Evolutionary conservation across 2,329 filamentous ascomycete species (phyloP).

Genomic region (Penicillium capsulatum): DNA sequence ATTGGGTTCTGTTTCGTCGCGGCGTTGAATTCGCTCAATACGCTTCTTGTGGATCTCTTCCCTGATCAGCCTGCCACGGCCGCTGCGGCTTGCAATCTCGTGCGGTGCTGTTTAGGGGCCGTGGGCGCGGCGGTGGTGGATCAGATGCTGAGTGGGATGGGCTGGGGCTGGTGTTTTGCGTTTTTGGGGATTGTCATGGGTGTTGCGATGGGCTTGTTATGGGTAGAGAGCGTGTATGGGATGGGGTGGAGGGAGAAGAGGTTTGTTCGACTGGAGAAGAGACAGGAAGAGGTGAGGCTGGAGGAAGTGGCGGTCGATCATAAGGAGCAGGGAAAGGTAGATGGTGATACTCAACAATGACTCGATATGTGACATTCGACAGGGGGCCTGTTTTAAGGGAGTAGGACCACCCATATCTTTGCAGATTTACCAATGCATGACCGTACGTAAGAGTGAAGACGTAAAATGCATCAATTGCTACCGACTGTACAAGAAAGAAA

Average conservation of each 20-base stretch:
- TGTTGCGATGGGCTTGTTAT: conserved; percentile 15
- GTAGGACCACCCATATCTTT: no score
- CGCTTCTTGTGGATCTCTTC: conserved; percentile 31
- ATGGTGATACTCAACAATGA: background rate
- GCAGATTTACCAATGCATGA: no score
- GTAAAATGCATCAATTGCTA: conserved; percentile 30
- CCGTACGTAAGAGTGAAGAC: conserved; percentile 16
- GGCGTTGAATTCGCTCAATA: conserved; percentile 22
- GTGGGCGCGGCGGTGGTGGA: conserved; percentile 23
- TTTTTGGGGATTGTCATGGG: conserved; percentile 9
- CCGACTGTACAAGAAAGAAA: conserved; percentile 27
- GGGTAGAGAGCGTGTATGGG: conserved; percentile 14
- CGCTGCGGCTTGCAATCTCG: conserved; percentile 28
- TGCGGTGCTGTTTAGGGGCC: conserved; percentile 29
- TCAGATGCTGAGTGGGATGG: conserved; percentile 14
- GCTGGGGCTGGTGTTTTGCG: conserved; percentile 29
- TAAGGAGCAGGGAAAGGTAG: background rate
- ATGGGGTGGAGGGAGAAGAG: conserved; percentile 22
- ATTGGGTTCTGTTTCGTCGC: conserved; percentile 26
- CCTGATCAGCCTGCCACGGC: conserved; percentile 25
- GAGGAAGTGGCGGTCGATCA: background rate
- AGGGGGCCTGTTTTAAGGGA: no score
- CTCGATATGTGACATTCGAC: no score
- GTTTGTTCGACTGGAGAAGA: conserved; percentile 9
- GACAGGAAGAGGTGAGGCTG: conserved; percentile 1